These are phyloP conservation scores for Cladophialophora yegresii DNA, from an alignment of 2,329 filamentous ascomycete species.

Conservation along the genomic window DNA sequence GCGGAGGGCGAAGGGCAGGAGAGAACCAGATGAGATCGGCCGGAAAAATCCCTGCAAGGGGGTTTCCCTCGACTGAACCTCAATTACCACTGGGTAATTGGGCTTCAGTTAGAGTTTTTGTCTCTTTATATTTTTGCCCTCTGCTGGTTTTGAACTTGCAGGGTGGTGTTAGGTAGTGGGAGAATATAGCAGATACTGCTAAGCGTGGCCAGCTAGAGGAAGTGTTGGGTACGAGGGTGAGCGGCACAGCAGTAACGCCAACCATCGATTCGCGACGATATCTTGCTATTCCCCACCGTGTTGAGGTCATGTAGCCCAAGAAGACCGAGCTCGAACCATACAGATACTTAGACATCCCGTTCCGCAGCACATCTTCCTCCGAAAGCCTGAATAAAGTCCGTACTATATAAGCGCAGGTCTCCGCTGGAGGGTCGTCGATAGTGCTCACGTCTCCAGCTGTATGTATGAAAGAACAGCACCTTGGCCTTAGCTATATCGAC, in stretches of 20 bases:
- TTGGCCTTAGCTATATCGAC: not conserved
- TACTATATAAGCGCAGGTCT: not conserved
- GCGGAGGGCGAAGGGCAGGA: not conserved
- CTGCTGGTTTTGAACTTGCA: not conserved
- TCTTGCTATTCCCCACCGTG: too few relatives aligned
- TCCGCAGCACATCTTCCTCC: not conserved
- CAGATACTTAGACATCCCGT: not conserved
- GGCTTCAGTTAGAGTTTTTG: conserved; percentile 5
- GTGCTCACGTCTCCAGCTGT: not conserved
- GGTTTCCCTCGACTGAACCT: not conserved
- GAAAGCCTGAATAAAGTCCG: not conserved
- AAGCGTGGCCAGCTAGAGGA: not conserved
- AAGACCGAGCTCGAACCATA: not conserved
- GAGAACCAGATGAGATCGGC: not conserved
- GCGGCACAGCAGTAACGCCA: not conserved
- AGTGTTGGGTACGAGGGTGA: not conserved
- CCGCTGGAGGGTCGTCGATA: not conserved
- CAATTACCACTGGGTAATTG: not conserved
- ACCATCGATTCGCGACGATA: not conserved
- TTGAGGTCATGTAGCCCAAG: not conserved
- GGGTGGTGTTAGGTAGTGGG: too few relatives aligned
- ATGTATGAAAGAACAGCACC: not conserved
- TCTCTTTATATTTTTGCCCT: not conserved
- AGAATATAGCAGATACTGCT: not conserved
- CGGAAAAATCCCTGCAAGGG: not conserved